Conservation (phyloP, 306 rosid species). For the Rosa multiflora region DNA sequence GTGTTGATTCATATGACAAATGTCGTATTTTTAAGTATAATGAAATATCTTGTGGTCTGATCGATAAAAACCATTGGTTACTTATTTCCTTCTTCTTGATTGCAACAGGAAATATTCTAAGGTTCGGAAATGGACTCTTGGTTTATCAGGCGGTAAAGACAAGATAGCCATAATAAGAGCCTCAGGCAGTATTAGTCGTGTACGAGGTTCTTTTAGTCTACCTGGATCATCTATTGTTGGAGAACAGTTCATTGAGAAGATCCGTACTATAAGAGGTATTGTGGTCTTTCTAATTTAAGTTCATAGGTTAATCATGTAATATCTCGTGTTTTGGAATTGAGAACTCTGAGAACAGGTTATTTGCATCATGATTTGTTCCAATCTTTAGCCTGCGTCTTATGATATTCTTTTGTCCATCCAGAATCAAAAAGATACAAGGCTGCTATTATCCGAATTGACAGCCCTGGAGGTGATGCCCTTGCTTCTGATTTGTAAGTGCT, state of each 20-base stretch:
- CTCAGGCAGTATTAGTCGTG: conserved; percentile 83
- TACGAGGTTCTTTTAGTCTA: conserved; percentile 47
- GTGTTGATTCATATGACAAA: background rate
- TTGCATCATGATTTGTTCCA: background rate
- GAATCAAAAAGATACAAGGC: conserved; percentile 86
- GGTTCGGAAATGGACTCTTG: conserved; percentile 80
- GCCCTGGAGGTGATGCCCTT: conserved; percentile 99
- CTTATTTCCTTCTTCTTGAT: conserved; percentile 15
- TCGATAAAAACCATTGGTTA: background rate
- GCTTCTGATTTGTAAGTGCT: conserved; percentile 96
- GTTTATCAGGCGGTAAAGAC: conserved; percentile 77
- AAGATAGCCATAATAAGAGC: conserved; percentile 91
- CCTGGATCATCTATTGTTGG: conserved; percentile 67
- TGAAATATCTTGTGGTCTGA: background rate
- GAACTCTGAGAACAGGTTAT: background rate
- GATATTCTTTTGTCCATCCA: conserved; percentile 34
- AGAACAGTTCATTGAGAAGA: conserved; percentile 91
- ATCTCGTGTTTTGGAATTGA: background rate
- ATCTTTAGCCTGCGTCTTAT: conserved; percentile 13
- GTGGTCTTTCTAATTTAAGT: conserved; percentile 21
- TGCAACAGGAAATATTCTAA: conserved; percentile 66
- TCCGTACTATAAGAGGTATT: conserved; percentile 81
- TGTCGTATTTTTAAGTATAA: background rate
- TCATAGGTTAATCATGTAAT: conserved; percentile 12
- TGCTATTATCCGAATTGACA: conserved; percentile 89